Evolutionary conservation across 148 eudicot species (phyloP), one percentile per base, ranked within the genome.

Genomic region (Camellia lanceoleosa): DNA sequence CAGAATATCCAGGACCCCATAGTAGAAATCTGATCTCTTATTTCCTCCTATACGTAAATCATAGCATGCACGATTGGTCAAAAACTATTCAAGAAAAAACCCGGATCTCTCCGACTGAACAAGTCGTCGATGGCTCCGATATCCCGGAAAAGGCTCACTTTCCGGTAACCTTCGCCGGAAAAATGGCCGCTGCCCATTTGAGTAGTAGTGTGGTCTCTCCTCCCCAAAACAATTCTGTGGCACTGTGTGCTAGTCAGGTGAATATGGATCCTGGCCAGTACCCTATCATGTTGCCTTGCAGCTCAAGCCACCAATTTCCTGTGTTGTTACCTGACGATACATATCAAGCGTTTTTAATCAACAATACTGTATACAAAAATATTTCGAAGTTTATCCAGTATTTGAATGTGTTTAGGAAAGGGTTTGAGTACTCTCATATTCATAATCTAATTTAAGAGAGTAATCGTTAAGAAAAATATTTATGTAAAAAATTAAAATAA

Each of bases 141-240:
- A 15, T 52, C 7, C 47, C 30, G 62, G 11, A 78, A 12, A 23
- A 19, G 41, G 16, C 71, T 65, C 7, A 59, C 52, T 47, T 49
- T 64, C 2, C 60, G 15, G 51, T 18, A 14, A 4, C 61, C 59
- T 77, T 77, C 61, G 2, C 7, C 0, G 41, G 79, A 5, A 16
- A 77, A 77, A 64, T 65, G 71, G 20, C 60, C 59, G 23, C 79
- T 76, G 6, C 79, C 79, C 79, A 76, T 76, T 46, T 62, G 55
- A 15, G 79, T 76, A 7, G 11, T n/a, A 0, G 79, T 77, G 79
- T 77, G 79, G 51, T 64, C 71, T 77, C 79, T 52, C 71, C 79
- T 19, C 79, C 79, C 54, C 68, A 77, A 2, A 11, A 14, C 5
- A 75, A 14, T 0, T 5, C 1, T 0, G 52, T 16, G 4, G 79